These are phyloP conservation scores for Aquilaria agallochum DNA, from an alignment of 441 rosid genomes.

Conservation along the genomic window DNA sequence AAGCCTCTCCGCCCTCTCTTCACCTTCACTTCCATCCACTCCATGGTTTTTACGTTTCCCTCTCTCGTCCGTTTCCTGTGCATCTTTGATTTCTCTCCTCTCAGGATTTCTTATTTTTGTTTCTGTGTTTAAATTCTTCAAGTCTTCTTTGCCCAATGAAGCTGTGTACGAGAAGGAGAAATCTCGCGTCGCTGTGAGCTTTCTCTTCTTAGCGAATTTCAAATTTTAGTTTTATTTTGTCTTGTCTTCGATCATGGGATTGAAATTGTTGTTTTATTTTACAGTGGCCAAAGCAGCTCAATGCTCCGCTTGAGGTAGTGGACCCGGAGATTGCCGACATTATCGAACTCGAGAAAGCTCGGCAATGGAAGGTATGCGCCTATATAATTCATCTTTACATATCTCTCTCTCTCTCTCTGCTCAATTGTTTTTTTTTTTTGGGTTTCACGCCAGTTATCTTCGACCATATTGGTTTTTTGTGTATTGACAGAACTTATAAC, in stretches of 20 bases:
- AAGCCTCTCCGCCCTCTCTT: conserved; percentile 82
- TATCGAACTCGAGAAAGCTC: conserved; percentile 95
- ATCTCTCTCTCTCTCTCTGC: no score
- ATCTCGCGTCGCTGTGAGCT: conserved; percentile 54
- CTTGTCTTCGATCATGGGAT: neutral
- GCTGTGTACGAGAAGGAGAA: conserved; percentile 89
- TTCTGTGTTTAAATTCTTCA: conserved; percentile 8
- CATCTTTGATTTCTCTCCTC: neutral
- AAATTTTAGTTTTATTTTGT: neutral
- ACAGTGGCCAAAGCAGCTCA: conserved; percentile 98
- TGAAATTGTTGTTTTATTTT: conserved; percentile 1
- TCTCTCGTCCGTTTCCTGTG: neutral
- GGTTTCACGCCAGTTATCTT: no score
- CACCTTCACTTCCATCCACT: conserved; percentile 54
- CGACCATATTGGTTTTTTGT: no score
- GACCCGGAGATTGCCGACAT: conserved; percentile 96
- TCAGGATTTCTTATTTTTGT: conserved; percentile 5
- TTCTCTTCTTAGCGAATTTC: neutral
- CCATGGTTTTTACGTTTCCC: conserved; percentile 42
- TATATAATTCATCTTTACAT: no score
- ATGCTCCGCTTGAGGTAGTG: conserved; percentile 76
- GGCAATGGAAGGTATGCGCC: conserved; percentile 87
- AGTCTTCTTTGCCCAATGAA: conserved; percentile 95
- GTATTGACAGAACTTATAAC: no score
- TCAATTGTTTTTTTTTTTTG: no score